Percentiles rank a stretch among this genome's conserved stretches.
Evolutionary conservation across 1,284 basidiomycete species (phyloP).

Genomic region (Ustilago trichophora): DNA sequence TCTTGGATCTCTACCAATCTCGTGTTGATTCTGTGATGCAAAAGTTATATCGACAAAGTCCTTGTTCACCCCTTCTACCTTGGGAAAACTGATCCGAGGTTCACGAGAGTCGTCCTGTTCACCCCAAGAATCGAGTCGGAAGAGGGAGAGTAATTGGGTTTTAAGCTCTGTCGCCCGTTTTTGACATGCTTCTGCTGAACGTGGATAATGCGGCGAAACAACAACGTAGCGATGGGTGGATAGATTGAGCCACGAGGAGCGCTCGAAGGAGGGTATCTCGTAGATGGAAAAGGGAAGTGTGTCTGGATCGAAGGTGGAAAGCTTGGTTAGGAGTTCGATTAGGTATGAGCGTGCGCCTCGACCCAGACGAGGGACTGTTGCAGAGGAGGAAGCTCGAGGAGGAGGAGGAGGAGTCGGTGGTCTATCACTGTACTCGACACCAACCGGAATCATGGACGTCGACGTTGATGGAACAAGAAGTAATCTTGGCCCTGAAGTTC

Average conservation of each 20-base stretch:
- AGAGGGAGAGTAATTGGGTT: neutral
- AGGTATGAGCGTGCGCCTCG: no score
- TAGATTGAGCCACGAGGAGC: conserved; percentile 1
- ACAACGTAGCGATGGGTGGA: conserved; percentile 7
- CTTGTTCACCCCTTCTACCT: neutral
- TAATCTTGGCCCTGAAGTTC: no score
- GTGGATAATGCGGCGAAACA: neutral
- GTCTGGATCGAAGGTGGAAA: no score
- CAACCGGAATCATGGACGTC: no score
- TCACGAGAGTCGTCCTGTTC: neutral
- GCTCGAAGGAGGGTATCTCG: conserved; percentile 5
- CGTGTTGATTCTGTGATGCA: neutral
- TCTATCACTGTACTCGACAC: no score
- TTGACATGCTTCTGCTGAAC: neutral
- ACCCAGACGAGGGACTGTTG: no score
- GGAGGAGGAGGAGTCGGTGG: no score
- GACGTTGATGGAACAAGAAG: no score
- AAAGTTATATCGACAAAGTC: conserved; percentile 11
- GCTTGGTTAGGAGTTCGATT: no score
- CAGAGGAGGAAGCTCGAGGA: no score
- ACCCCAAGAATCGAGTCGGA: neutral
- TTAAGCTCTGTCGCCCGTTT: neutral
- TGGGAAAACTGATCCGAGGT: conserved; percentile 1
- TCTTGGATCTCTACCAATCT: neutral
- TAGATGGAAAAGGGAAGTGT: neutral